These are phyloP conservation scores for Russula earlei DNA, from an alignment of 768 basidiomycete species.

Conservation along the genomic window DNA sequence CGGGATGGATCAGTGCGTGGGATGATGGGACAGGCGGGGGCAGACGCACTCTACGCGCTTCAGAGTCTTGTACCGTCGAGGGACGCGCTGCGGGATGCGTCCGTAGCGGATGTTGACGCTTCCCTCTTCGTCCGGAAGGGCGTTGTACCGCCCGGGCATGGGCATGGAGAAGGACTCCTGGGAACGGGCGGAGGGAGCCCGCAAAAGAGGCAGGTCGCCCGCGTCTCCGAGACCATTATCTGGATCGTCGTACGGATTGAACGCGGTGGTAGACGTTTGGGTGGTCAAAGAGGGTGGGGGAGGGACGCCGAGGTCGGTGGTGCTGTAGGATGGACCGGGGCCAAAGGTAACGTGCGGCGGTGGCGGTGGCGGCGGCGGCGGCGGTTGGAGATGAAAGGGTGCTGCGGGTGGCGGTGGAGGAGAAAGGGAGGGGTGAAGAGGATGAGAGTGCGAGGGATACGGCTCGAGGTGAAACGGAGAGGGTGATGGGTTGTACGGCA, in stretches of 20 bases:
- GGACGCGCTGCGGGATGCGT: constrained; percentile 81
- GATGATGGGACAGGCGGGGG: not conserved
- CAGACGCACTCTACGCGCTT: constrained; percentile 74
- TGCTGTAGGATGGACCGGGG: not conserved
- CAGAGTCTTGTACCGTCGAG: constrained; percentile 85
- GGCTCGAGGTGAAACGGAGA: constrained; percentile 23
- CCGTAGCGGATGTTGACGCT: constrained; percentile 76
- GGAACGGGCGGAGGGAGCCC: constrained; percentile 17
- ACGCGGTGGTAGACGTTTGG: constrained; percentile 12
- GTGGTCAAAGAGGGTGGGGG: constrained; percentile 18
- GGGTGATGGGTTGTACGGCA: constrained; percentile 21
- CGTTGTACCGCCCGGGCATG: constrained; percentile 36
- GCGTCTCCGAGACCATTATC: constrained; percentile 34
- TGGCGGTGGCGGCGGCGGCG: not conserved
- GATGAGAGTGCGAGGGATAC: constrained; percentile 4
- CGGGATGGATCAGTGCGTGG: not conserved
- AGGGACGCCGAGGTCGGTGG: constrained; percentile 16
- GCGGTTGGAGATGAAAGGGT: not conserved
- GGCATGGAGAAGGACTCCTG: constrained; percentile 25
- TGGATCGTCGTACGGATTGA: constrained; percentile 24
- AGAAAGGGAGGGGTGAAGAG: constrained; percentile 4
- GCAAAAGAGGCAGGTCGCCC: constrained; percentile 60
- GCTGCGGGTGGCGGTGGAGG: constrained; percentile 9
- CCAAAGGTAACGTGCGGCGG: not conserved
- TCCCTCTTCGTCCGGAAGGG: constrained; percentile 25